Base-by-base conservation (phyloP, 2,329 filamentous ascomycete species). In the Colletotrichum echinochloae region DNA sequence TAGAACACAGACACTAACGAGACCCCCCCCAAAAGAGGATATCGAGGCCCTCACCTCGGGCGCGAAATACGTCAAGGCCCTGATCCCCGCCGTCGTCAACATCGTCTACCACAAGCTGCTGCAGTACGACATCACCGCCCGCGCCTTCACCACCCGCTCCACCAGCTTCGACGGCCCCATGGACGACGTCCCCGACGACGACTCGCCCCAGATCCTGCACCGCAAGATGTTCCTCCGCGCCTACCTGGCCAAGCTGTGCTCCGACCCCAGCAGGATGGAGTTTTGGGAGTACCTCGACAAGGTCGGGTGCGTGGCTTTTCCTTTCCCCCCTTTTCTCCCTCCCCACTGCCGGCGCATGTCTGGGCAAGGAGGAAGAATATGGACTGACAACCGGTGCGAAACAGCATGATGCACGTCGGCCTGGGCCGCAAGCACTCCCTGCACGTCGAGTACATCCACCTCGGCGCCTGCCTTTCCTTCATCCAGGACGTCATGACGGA, bases 251-350 rank as follows among this genome's bases (percentile, higher is more conserved):
- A 92, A 91, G 79, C 82, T 95, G 46, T 94, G 92, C 79, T 91
- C 90, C 6, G 92, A 95, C 76, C 91, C 91, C 0, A 90, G 88
- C 60, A 89, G 88, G 73, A 90, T 93, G 86, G 90, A 93, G 72
- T 94, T 94, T 79, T 95, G 93, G 92, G 89, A 92, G 76, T 95
- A 95, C 77, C 83, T 95, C 54, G 91, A 95, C 82, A 95, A 95
- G 80, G 93, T 95, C 44, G 93, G 92, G 87, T 90, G 78, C 78
- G 88, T 83, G 2, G 2, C 11, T 20, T 16, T 16, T 18, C 1
- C 9, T 18, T 5, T 11, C 2, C 16, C 54, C 14, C 6, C 1
- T 18, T 18, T 5, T 11, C 2, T 18, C 54, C 14, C 6, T 6
- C 39, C 37, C 8, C 5, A 7, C 51, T 20, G 30, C 16, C 28